Percentiles rank a stretch among this genome's conserved stretches.
phyloP scores from a whole-genome alignment of 1,139 yeast genomes.

The Diutina ranongensis region DNA sequence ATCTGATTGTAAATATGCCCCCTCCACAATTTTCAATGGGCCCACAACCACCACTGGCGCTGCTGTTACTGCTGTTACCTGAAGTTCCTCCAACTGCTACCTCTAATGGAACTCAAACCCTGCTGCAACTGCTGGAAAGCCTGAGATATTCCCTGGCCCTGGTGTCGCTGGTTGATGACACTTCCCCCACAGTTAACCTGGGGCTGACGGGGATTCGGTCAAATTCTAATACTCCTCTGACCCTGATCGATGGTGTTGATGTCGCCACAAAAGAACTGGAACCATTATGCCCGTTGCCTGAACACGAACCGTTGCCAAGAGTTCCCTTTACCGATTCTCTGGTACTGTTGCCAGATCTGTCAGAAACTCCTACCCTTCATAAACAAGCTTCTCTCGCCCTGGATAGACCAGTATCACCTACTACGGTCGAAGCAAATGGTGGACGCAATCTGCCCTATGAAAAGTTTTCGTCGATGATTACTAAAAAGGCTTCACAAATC shows the following conservation, averaged over 20 bases:
- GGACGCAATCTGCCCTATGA: neutral
- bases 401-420: neutral
- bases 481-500: neutral
- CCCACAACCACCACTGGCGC: neutral
- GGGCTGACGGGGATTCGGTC: slow-evolving; percentile 12
- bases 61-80: slow-evolving; percentile 1
- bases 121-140: neutral
- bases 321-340: neutral
- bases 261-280: slow-evolving; percentile 1
- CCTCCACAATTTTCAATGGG: neutral
- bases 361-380: neutral
- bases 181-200: neutral
- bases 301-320: neutral
- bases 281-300: slow-evolving; percentile 1
- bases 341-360: neutral
- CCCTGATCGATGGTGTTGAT: slow-evolving; percentile 15
- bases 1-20: neutral
- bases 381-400: no score
- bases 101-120: neutral
- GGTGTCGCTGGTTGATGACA: slow-evolving; percentile 3
- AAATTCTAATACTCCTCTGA: slow-evolving; percentile 26
- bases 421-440: neutral
- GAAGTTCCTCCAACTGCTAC: neutral
- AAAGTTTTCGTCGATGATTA: slow-evolving; percentile 2
- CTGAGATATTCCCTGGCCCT: slow-evolving; percentile 2